phyloP scores from a whole-genome alignment of 306 rosid species.

The Arachis stenosperma region DNA sequence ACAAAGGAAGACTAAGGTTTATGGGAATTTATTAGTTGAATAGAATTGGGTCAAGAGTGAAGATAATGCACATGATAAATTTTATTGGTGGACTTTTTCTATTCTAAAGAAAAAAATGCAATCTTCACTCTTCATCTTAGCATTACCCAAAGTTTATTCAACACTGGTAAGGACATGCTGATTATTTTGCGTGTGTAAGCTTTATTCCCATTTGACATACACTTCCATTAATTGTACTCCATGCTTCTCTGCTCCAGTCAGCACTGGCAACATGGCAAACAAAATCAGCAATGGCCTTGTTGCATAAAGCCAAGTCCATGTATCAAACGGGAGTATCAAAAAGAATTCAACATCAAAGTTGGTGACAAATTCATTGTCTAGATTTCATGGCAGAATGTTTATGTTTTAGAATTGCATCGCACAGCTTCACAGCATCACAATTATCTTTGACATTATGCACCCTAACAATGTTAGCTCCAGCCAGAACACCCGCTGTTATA shows the following conservation, averaged over 20 bases:
- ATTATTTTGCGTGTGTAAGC: neutral
- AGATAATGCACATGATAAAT: no score
- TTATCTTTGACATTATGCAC: slow-evolving; percentile 87
- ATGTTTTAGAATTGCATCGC: slow-evolving; percentile 69
- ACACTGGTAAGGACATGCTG: neutral
- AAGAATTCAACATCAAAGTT: neutral
- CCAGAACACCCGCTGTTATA: slow-evolving; percentile 62
- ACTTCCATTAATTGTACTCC: slow-evolving; percentile 21
- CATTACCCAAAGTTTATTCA: no score
- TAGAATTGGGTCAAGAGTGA: no score
- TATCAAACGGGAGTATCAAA: slow-evolving; percentile 6
- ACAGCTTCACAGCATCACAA: slow-evolving; percentile 74
- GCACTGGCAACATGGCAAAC: slow-evolving; percentile 12
- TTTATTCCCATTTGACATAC: neutral
- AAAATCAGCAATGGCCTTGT: neutral
- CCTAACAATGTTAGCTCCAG: slow-evolving; percentile 86
- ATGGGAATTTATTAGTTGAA: neutral
- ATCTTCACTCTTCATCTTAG: no score
- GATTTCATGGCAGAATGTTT: slow-evolving; percentile 42
- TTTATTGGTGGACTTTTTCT: no score
- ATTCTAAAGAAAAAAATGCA: no score
- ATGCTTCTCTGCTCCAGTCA: neutral
- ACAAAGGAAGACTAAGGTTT: slow-evolving; percentile 15
- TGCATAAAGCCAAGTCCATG: slow-evolving; percentile 12
- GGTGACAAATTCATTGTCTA: slow-evolving; percentile 23